These are phyloP conservation scores for Leishmania martiniquensis DNA, from an alignment of 208 protist genomes.

Conservation along the genomic window DNA sequence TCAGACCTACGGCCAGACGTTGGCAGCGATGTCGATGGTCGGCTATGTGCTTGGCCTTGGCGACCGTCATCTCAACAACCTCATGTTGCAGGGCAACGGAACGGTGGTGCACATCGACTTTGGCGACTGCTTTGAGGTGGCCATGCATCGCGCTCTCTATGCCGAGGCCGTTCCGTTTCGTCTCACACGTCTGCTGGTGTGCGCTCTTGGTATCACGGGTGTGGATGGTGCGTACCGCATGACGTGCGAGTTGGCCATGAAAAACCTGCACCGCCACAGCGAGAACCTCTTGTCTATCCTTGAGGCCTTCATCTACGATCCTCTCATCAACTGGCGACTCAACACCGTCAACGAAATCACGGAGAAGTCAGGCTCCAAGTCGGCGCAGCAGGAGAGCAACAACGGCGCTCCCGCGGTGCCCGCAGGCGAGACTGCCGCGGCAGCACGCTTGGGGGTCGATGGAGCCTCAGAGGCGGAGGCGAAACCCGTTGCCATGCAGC, in stretches of 20 bases:
- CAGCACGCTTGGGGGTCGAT: conserved; percentile 12
- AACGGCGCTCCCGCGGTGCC: conserved; percentile 2
- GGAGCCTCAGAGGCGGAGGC: conserved; percentile 19
- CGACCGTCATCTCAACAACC: conserved; percentile 99
- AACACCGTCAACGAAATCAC: conserved; percentile 37
- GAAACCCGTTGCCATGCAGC: conserved; percentile 61
- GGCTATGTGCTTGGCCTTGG: conserved; percentile 99
- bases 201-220: conserved; percentile 98
- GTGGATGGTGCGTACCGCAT: conserved; percentile 99
- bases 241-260: conserved; percentile 98
- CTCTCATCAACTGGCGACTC: conserved; percentile 99
- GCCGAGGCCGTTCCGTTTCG: conserved; percentile 99
- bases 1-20: conserved; percentile 98
- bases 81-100: conserved; percentile 99
- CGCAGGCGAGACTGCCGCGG: conserved; percentile 6
- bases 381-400: conserved; percentile 21
- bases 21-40: conserved; percentile 99
- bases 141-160: conserved; percentile 98
- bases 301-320: conserved; percentile 99
- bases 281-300: conserved; percentile 99
- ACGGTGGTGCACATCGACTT: conserved; percentile 99
- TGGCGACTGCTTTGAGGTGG: conserved; percentile 99
- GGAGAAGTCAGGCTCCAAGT: conserved; percentile 25
- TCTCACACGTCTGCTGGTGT: conserved; percentile 98
- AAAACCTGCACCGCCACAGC: conserved; percentile 98